Percentiles rank a stretch among this genome's conserved stretches.
phyloP scores from a whole-genome alignment of 2,329 filamentous ascomycete species.

The Phyllachora maydis region DNA sequence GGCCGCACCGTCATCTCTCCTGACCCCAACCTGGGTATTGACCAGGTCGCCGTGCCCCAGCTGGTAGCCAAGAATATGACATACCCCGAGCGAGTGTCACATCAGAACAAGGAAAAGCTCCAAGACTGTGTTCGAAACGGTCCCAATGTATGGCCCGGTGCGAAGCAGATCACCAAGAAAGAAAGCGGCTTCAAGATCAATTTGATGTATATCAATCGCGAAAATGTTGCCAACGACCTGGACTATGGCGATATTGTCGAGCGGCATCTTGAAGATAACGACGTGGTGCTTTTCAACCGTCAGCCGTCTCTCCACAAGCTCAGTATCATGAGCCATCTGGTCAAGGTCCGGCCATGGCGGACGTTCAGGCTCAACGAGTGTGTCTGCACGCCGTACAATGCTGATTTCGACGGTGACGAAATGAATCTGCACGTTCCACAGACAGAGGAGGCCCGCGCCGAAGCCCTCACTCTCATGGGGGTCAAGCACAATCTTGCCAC shows the following conservation, averaged over 20 bases:
- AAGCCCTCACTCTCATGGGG: constrained; percentile 92
- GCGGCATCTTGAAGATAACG: constrained; percentile 82
- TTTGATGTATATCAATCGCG: constrained; percentile 54
- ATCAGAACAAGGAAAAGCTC: constrained; percentile 71
- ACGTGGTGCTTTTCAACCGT: constrained; percentile 93
- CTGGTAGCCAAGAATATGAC: constrained; percentile 93
- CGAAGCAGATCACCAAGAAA: constrained; percentile 59
- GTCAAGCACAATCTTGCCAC: constrained; percentile 93
- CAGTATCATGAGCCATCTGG: constrained; percentile 91
- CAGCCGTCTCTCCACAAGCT: constrained; percentile 96
- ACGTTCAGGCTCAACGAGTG: constrained; percentile 96
- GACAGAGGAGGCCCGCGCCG: constrained; percentile 86
- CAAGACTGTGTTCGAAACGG: constrained; percentile 56
- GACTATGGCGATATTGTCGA: constrained; percentile 78
- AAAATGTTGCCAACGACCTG: constrained; percentile 52
- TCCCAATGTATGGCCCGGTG: constrained; percentile 63
- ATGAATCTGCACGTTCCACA: constrained; percentile 98
- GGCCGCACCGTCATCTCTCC: constrained; percentile 94
- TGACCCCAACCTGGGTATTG: constrained; percentile 82
- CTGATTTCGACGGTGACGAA: constrained; percentile 96
- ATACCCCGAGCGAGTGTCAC: constrained; percentile 74
- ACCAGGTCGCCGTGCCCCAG: constrained; percentile 80
- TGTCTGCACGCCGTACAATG: constrained; percentile 95
- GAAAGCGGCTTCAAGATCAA: constrained; percentile 48
- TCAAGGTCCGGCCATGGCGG: constrained; percentile 82